Evolutionary conservation across 345 rosid species (phyloP).

Genomic region (Eutrema heterophyllum): DNA sequence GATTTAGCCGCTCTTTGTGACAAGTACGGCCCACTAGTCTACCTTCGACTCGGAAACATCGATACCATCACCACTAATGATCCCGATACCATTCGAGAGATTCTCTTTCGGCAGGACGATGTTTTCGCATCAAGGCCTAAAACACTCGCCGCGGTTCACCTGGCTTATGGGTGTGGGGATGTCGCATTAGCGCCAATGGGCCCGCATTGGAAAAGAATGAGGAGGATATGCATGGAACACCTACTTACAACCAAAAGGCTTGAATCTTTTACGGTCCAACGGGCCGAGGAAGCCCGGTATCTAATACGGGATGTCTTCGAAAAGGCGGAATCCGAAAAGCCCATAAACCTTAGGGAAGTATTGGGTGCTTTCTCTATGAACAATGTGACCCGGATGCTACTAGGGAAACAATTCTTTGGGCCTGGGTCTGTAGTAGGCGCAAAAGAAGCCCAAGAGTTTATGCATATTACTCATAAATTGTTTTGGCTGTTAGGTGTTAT

Average conservation of each 20-base stretch:
- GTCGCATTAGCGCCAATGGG: conserved; percentile 83
- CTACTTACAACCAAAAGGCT: conserved; percentile 34
- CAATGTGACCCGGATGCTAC: conserved; percentile 83
- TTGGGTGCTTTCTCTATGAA: conserved; percentile 89
- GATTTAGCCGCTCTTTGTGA: conserved; percentile 63
- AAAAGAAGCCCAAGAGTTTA: conserved; percentile 73
- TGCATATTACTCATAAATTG: conserved; percentile 73
- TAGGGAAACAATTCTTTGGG: conserved; percentile 81
- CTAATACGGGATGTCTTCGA: conserved; percentile 38
- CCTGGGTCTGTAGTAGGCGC: conserved; percentile 50
- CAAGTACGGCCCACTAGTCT: conserved; percentile 70
- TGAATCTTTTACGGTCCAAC: conserved; percentile 19
- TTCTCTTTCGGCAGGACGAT: conserved; percentile 67
- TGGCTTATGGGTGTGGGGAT: conserved; percentile 71
- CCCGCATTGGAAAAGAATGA: conserved; percentile 41
- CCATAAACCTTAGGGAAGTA: conserved; percentile 64
- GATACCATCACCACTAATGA: conserved; percentile 84
- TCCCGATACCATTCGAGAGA: conserved; percentile 61
- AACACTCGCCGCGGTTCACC: conserved; percentile 71
- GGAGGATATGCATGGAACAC: conserved; percentile 40
- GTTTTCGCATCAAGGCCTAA: conserved; percentile 81
- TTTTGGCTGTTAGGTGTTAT: conserved; percentile 72
- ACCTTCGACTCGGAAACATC: conserved; percentile 65
- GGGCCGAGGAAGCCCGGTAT: conserved; percentile 27
- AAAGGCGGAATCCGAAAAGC: conserved; percentile 27